These are phyloP conservation scores for Onygenales sp. DNA, from an alignment of 2,329 filamentous ascomycete species.

Conservation along the genomic window DNA sequence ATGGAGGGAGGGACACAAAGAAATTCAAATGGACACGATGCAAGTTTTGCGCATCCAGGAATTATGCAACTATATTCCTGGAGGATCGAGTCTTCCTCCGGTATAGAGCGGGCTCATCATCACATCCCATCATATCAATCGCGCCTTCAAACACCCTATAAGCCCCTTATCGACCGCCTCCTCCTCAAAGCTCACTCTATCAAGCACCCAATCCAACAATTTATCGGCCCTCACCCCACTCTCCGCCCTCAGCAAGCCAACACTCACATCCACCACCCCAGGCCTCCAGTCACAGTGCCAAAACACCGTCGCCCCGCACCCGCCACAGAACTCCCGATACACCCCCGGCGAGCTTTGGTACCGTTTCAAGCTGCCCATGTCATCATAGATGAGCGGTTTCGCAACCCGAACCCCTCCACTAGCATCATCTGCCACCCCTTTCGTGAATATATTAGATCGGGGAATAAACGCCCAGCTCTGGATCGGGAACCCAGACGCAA, in stretches of 20 bases:
- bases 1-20: background rate
- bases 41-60: background rate
- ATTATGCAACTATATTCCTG: background rate
- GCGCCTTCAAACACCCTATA: constrained; percentile 18
- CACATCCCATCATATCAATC: constrained; percentile 10
- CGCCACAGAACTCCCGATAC: constrained; percentile 51
- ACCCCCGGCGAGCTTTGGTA: constrained; percentile 48
- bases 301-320: constrained; percentile 56
- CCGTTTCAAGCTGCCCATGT: constrained; percentile 36
- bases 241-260: constrained; percentile 44
- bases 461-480: constrained; percentile 59
- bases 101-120: background rate
- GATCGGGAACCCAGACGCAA: constrained; percentile 52
- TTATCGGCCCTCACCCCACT: constrained; percentile 47
- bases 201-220: constrained; percentile 55
- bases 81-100: background rate
- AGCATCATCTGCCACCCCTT: constrained; percentile 12
- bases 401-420: background rate
- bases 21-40: background rate
- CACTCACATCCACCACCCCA: constrained; percentile 54
- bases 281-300: constrained; percentile 48
- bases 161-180: constrained; percentile 34
- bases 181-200: constrained; percentile 50
- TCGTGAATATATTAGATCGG: constrained; percentile 43
- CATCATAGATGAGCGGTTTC: constrained; percentile 26